Conservation (phyloP, 805 yeast genomes). For the Candida arabinofermentans region DNA sequence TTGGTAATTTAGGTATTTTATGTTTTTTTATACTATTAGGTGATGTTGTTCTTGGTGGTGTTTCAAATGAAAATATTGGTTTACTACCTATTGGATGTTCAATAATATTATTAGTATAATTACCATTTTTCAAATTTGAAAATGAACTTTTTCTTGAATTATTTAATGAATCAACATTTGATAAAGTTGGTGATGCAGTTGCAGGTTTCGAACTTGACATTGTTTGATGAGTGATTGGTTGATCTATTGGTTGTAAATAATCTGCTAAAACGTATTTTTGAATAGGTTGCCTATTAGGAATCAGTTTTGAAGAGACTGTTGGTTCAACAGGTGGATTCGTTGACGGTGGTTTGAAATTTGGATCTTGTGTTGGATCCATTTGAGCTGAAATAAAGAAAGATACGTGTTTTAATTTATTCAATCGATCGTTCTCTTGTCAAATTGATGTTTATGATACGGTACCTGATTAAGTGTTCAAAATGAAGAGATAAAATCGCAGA, state of each 20-base stretch:
- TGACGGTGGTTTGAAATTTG: conserved; percentile 84
- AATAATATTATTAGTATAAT: background rate
- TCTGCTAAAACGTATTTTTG: conserved; percentile 79
- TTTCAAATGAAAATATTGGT: conserved; percentile 14
- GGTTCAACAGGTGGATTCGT: conserved; percentile 58
- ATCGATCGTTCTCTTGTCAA: too few species aligned
- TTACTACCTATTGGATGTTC: background rate
- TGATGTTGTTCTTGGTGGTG: conserved; percentile 36
- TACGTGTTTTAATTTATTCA: too few species aligned
- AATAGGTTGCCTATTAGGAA: conserved; percentile 74
- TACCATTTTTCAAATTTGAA: background rate
- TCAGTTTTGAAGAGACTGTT: conserved; percentile 60
- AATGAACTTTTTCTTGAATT: too few species aligned
- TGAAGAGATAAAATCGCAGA: too few species aligned
- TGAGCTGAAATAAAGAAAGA: background rate
- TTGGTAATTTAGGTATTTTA: conserved; percentile 41
- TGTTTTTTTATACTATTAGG: conserved; percentile 21
- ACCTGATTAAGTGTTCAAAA: too few species aligned
- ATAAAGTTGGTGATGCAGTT: conserved; percentile 1
- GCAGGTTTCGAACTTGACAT: conserved; percentile 2
- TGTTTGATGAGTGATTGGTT: conserved; percentile 58
- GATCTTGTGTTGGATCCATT: conserved; percentile 94
- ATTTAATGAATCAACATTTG: background rate
- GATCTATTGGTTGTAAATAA: conserved; percentile 64
- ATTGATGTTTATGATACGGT: too few species aligned